Evolutionary conservation across 768 basidiomycete species (phyloP).

Genomic region (Strobilomyces echinocephalus): DNA sequence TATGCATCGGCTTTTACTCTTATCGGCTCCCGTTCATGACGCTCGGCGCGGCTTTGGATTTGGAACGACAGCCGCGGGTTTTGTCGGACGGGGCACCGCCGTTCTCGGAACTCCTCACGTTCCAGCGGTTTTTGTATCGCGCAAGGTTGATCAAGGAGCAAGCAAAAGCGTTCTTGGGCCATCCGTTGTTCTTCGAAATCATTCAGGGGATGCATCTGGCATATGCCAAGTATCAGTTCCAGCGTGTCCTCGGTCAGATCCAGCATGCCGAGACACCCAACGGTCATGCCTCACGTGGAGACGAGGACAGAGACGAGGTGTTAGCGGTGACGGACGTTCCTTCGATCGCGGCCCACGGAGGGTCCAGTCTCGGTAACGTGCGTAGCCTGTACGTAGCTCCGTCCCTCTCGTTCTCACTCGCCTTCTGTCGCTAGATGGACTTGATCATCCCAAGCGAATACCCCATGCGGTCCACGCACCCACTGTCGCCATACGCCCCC

Average conservation of each 20-base stretch:
- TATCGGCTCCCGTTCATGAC: constrained; percentile 48
- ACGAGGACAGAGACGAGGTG: neutral
- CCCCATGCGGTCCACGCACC: constrained; percentile 25
- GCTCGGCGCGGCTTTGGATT: constrained; percentile 14
- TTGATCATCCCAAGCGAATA: constrained; percentile 29
- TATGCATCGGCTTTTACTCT: constrained; percentile 38
- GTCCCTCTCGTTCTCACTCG: neutral
- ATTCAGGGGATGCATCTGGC: constrained; percentile 8
- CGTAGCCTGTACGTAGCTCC: too few species aligned
- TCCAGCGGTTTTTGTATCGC: constrained; percentile 42
- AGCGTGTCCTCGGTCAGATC: neutral
- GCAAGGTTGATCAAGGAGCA: constrained; percentile 35
- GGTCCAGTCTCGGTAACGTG: constrained; percentile 31
- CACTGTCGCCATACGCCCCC: constrained; percentile 19
- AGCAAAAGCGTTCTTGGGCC: constrained; percentile 29
- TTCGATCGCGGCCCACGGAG: constrained; percentile 10
- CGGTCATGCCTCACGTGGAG: too few species aligned
- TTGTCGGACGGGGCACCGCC: constrained; percentile 31
- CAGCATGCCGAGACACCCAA: neutral
- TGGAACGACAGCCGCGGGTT: too few species aligned
- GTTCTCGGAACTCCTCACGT: too few species aligned
- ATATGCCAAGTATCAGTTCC: too few species aligned
- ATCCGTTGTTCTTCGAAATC: constrained; percentile 47
- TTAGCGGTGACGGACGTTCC: constrained; percentile 4
- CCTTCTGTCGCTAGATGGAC: constrained; percentile 29